phyloP scores from a whole-genome alignment of 2,329 filamentous ascomycete species.

The Monilinia fructigena region DNA sequence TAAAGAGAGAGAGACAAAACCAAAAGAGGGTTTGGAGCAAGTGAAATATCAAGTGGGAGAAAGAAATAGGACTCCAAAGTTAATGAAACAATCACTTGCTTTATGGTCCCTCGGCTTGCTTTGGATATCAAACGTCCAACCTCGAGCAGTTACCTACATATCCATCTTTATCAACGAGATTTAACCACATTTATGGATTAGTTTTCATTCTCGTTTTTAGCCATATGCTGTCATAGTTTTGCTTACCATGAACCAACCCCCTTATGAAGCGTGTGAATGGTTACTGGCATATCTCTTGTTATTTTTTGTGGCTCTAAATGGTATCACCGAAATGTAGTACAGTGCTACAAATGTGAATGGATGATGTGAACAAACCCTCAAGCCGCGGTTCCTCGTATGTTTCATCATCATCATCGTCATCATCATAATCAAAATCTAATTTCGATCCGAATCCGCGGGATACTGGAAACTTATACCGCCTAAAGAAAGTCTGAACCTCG shows the following conservation, averaged over 20 bases:
- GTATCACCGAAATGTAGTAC: not conserved
- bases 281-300: not conserved
- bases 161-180: not conserved
- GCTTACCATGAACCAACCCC: not conserved
- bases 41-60: not conserved
- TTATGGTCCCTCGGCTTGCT: not conserved
- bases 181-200: not conserved
- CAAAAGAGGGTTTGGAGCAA: not conserved
- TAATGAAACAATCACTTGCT: not conserved
- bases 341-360: not conserved
- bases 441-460: no score
- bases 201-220: not conserved
- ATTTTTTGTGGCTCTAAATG: no score
- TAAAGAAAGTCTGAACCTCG: no score
- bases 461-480: no score
- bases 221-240: not conserved
- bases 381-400: conserved; percentile 13
- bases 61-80: not conserved
- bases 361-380: not conserved
- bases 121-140: not conserved
- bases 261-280: no score
- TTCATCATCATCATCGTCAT: not conserved
- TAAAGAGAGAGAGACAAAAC: not conserved
- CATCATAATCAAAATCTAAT: no score
- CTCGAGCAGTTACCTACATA: not conserved